Evolutionary conservation across 345 rosid species (phyloP), one percentile per base, ranked within the genome.

Genomic region (Cardiospermum halicacabum): DNA sequence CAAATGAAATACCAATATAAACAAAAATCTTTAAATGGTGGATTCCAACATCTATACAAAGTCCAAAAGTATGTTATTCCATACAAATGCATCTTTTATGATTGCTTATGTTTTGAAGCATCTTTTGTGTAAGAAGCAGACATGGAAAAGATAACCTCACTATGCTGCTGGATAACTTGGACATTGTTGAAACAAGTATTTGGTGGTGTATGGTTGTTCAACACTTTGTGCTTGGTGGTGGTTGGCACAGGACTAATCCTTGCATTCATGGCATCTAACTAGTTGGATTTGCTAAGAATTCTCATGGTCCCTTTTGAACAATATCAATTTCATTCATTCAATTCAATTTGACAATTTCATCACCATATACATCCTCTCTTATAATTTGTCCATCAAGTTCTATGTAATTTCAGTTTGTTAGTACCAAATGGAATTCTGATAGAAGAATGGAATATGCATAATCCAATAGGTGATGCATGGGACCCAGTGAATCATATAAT

Each of bases 401-500:
- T 5, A 11, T 39, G 15, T 39, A 39, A 39, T 15, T 37, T 37
- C 42, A 37, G 1, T 34, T 34, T 34, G 39, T 5, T 11, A 7
- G 39, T 34, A 34, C 10, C 10, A 4, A 2, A 34, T 34, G 10
- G 1, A 34, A 4, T 56, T 18, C 7, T 30, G n/a, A n/a, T n/a
- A n/a, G n/a, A n/a, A n/a, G n/a, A n/a, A n/a, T n/a, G n/a, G n/a
- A n/a, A n/a, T n/a, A n/a, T n/a, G n/a, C n/a, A n/a, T n/a, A n/a
- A n/a, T n/a, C n/a, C n/a, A n/a, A n/a, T n/a, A n/a, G n/a, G n/a
- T n/a, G n/a, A n/a, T n/a, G n/a, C n/a, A n/a, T n/a, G n/a, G 31
- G 66, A 31, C 45, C 67, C 58, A 24, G 10, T 16, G 58, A 64
- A 64, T 36, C 58, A 16, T 32, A 25, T n/a, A 50, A 50, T 34